Evolutionary conservation across 352 stramenopile species (phyloP).

Genomic region (Pythium scleroteichum): DNA sequence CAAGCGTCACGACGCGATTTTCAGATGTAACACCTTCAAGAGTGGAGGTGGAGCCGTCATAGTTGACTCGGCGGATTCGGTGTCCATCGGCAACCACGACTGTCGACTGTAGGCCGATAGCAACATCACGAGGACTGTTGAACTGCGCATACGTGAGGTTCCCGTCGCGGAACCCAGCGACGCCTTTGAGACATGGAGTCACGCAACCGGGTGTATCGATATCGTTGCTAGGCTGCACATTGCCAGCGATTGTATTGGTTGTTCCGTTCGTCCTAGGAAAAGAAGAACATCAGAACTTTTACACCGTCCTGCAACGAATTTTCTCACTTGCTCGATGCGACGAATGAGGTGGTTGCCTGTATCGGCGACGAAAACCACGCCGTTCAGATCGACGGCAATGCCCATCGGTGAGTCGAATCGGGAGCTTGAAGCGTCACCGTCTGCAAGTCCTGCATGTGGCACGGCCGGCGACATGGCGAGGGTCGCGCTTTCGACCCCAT

Average conservation of each 20-base stretch:
- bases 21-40: slow-evolving; percentile 69
- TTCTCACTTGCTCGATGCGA: slow-evolving; percentile 58
- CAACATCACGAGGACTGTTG: slow-evolving; percentile 91
- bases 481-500: slow-evolving; percentile 61
- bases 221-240: slow-evolving; percentile 51
- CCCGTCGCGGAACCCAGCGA: slow-evolving; percentile 87
- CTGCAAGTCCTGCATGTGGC: slow-evolving; percentile 87
- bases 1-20: slow-evolving; percentile 90
- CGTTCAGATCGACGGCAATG: slow-evolving; percentile 75
- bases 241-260: slow-evolving; percentile 68
- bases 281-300: not conserved
- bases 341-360: slow-evolving; percentile 96
- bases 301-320: too few species aligned
- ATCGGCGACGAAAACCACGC: slow-evolving; percentile 93
- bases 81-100: slow-evolving; percentile 91
- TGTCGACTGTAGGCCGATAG: slow-evolving; percentile 73
- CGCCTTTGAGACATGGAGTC: slow-evolving; percentile 88
- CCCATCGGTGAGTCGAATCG: slow-evolving; percentile 93
- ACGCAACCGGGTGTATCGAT: slow-evolving; percentile 84
- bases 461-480: slow-evolving; percentile 35
- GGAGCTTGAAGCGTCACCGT: slow-evolving; percentile 75
- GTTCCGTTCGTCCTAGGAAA: slow-evolving; percentile 40
- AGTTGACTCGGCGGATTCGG: slow-evolving; percentile 84
- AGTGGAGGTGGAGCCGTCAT: slow-evolving; percentile 48
- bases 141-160: slow-evolving; percentile 89